phyloP scores from a whole-genome alignment of 306 rosid species.

The Luffa acutangula region DNA sequence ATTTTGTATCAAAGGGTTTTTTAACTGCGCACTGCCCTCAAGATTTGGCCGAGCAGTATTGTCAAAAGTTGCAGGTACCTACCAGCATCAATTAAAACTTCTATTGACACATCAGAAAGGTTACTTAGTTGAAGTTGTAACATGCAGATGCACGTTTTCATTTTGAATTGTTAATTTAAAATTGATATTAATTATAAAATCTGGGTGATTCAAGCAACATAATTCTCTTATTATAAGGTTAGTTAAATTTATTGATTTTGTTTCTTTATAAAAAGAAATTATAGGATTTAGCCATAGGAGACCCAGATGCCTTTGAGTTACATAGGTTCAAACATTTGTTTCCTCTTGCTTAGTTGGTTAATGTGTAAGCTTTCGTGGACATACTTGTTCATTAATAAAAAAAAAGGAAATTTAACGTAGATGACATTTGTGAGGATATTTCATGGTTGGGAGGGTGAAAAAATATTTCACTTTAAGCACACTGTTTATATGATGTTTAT shows the following conservation, averaged over 20 bases:
- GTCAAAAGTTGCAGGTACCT: conserved; percentile 78
- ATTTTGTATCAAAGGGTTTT: conserved; percentile 43
- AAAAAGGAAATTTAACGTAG: not conserved
- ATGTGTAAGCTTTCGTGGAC: not conserved
- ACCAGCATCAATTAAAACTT: not conserved
- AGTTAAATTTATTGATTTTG: not conserved
- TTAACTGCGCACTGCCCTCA: conserved; percentile 70
- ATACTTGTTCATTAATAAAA: not conserved
- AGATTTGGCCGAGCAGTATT: conserved; percentile 73
- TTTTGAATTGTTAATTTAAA: not conserved
- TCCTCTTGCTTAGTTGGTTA: not conserved
- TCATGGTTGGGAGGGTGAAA: not conserved
- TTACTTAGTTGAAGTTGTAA: not conserved
- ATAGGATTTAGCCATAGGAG: not conserved
- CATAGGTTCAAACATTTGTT: not conserved
- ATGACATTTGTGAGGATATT: not conserved
- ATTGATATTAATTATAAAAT: not conserved
- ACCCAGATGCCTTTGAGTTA: not conserved
- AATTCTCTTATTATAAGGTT: not conserved
- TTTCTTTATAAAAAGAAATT: not conserved
- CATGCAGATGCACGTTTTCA: not conserved
- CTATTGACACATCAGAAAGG: not conserved
- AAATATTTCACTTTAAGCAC: not conserved
- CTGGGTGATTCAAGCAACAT: not conserved
- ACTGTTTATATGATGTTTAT: not conserved